Conservation (phyloP, 2,329 filamentous ascomycete genomes). For the Fusarium nurragi region DNA sequence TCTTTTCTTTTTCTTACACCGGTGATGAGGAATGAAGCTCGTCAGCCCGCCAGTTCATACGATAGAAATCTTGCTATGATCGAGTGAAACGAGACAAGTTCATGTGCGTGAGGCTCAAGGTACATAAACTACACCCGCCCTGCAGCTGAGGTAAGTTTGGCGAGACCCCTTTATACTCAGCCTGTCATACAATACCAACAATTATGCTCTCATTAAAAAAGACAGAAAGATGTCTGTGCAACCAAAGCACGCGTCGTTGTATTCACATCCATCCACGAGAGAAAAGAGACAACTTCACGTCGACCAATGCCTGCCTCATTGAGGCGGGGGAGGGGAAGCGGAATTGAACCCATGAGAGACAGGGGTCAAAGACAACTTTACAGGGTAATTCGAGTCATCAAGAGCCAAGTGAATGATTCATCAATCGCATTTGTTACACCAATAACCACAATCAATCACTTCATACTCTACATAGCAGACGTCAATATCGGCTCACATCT, state of each 20-base stretch:
- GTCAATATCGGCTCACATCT: neutral
- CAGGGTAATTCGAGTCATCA: neutral
- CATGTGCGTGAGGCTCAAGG: neutral
- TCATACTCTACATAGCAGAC: neutral
- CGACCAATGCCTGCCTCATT: neutral
- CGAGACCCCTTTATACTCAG: neutral
- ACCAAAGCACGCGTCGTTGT: neutral
- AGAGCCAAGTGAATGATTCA: neutral
- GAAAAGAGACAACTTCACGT: conserved; percentile 16
- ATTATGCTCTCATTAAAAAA: neutral
- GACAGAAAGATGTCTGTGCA: neutral
- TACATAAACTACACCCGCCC: neutral
- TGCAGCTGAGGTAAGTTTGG: neutral
- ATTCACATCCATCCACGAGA: neutral
- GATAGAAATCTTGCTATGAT: neutral
- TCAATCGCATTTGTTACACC: neutral
- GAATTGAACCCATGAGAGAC: conserved; percentile 7
- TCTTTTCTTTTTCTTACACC: conserved; percentile 19
- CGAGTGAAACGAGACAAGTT: conserved; percentile 1
- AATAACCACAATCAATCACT: neutral
- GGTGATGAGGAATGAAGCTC: conserved; percentile 1
- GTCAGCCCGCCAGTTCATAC: neutral
- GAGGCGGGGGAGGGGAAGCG: conserved; percentile 18
- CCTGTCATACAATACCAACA: neutral
- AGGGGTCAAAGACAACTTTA: conserved; percentile 6